phyloP scores from a whole-genome alignment of 1,139 yeast species.

The Candida gigantensis region DNA sequence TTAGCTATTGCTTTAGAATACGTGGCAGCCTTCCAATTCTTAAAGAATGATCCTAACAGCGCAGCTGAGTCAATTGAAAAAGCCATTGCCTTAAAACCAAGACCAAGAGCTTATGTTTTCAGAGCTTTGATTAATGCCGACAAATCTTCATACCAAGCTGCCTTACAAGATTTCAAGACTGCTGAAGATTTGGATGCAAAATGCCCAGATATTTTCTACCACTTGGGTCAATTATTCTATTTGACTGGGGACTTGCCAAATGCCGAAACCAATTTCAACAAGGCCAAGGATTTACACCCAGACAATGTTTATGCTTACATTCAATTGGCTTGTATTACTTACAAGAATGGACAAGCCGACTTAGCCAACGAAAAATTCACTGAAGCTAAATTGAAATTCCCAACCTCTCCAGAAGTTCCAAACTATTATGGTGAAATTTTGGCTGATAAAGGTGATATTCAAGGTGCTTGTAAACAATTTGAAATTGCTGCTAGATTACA shows the following conservation, averaged over 20 bases:
- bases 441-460: slow-evolving; percentile 75
- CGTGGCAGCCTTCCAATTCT: slow-evolving; percentile 77
- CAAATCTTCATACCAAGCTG: slow-evolving; percentile 60
- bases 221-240: slow-evolving; percentile 90
- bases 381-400: slow-evolving; percentile 74
- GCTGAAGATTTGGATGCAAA: slow-evolving; percentile 73
- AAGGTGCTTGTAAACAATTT: slow-evolving; percentile 78
- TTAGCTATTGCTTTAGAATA: slow-evolving; percentile 78
- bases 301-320: slow-evolving; percentile 82
- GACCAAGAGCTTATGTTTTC: slow-evolving; percentile 81
- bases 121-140: slow-evolving; percentile 88
- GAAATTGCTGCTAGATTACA: slow-evolving; percentile 87
- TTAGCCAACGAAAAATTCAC: slow-evolving; percentile 70
- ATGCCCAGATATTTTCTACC: slow-evolving; percentile 86
- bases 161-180: slow-evolving; percentile 67
- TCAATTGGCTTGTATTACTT: slow-evolving; percentile 89
- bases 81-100: slow-evolving; percentile 69
- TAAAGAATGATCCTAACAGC: slow-evolving; percentile 73
- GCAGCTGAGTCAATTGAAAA: slow-evolving; percentile 57
- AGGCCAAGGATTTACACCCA: slow-evolving; percentile 74
- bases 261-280: slow-evolving; percentile 76
- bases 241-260: slow-evolving; percentile 71
- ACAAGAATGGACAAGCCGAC: slow-evolving; percentile 69
- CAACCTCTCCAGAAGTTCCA: slow-evolving; percentile 88
- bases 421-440: slow-evolving; percentile 94